These are phyloP conservation scores for Trebouxia sp. DNA, from an alignment of 139 green algal species.

Conservation along the genomic window DNA sequence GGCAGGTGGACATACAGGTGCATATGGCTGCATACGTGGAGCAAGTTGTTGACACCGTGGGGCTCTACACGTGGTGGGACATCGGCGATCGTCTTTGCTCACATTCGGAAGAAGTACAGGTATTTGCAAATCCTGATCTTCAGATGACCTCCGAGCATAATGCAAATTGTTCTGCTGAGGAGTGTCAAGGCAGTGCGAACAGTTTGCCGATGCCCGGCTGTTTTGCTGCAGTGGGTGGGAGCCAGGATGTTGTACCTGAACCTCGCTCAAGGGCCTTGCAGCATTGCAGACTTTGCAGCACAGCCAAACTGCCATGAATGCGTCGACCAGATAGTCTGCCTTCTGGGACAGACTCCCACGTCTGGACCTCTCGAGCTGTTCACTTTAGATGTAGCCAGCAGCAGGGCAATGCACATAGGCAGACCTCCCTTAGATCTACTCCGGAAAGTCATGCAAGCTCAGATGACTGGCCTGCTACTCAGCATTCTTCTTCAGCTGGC, in stretches of 20 bases:
- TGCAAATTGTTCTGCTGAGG: too few species aligned
- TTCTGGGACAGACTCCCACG: not conserved
- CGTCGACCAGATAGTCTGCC: not conserved
- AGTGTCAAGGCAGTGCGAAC: too few species aligned
- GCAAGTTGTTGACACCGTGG: too few species aligned
- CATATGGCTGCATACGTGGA: too few species aligned
- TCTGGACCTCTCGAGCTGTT: not conserved
- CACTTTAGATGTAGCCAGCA: not conserved
- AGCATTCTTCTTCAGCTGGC: not conserved
- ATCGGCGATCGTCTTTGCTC: too few species aligned
- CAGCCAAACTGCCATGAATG: not conserved
- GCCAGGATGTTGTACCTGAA: not conserved
- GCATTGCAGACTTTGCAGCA: slow-evolving; percentile 6
- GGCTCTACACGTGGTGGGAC: too few species aligned
- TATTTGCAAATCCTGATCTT: too few species aligned
- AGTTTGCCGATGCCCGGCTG: too few species aligned
- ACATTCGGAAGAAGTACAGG: too few species aligned
- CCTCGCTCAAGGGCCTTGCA: not conserved
- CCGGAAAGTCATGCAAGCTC: not conserved
- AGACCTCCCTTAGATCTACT: not conserved
- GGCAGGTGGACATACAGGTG: too few species aligned
- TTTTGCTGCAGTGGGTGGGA: not conserved
- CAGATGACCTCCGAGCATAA: too few species aligned
- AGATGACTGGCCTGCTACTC: slow-evolving; percentile 3
- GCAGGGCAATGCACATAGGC: not conserved